Base-by-base conservation (phyloP, 352 stramenopile genomes). In the Phytophthora crassamura region DNA sequence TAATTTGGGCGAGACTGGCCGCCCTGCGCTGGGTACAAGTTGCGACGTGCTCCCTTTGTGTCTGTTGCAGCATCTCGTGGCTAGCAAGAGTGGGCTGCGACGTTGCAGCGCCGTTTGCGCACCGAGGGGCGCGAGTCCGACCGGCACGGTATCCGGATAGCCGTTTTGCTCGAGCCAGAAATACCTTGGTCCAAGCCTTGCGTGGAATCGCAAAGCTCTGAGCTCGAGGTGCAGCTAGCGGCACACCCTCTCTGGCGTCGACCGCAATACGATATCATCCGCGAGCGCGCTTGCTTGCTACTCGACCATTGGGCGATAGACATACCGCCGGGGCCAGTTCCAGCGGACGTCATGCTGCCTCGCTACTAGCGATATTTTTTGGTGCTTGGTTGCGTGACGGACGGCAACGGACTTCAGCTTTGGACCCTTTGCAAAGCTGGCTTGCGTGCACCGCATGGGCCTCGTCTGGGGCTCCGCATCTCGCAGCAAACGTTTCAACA, bases 361-460 rank as follows among this genome's bases (percentile, higher is more conserved):
- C 25, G 15, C 22, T 43, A n/a, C 38, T 43, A 7, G 32, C 18
- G 32, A 32, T 42, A 42, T 33, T 43, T 22, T 42, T 7, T 45
- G 14, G 18, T 35, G 34, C 34, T 45, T 45, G 34, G 48, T 28
- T 6, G 20, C 43, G 47, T 40, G 32, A 32, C n/a, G n/a, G 39
- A 18, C 15, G 15, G 16, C n/a, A 33, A 43, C 22, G 22, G 3
- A 34, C 48, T 56, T 56, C 34, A 56, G 18, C 43, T 56, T 56
- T 47, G 22, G 22, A 25, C 22, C 22, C 3, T 25, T 25, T 25
- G 22, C 22, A 25, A 25, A 25, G 22, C 22, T 25, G 16, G 14
- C 7, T 46, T 46, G 15, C n/a, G 8, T 46, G 15, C 41, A 32
- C 2, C 8, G n/a, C 41, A n/a, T 9, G 18, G 18, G 1, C 41